Evolutionary conservation across 306 rosid genomes (phyloP), one percentile per base, ranked within the genome.

Genomic region (Begonia loranthoides): DNA sequence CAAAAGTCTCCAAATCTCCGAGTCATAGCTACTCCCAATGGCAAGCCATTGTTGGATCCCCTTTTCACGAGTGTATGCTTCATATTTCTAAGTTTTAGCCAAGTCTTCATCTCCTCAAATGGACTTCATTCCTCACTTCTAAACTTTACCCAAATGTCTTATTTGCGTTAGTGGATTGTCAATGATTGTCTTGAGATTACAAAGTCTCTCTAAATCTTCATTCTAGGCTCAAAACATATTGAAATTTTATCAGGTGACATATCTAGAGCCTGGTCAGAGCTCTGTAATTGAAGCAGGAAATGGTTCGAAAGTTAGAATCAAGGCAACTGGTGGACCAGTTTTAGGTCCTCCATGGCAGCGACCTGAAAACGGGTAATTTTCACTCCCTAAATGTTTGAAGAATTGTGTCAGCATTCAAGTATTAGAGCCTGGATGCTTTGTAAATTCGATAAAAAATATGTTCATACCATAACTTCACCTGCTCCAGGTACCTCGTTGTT

Each of bases 261-360:
- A 85, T 76, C 47, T 80, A 57, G 97, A 82, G 72, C 85, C 94
- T 70, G 95, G 97, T 54, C 76, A 89, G 78, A 79, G 61, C 66
- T 85, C 79, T 58, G 70, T 64, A n/a, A 58, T 82, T 66, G 87
- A 85, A 74, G 74, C 81, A 71, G 73, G 68, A 41, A 47, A 60
- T 54, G 90, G 90, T 66, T 76, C 73, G 16, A 63, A 69, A 61
- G 60, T 82, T 57, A 61, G 59, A 57, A 73, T 89, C 39, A 75
- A 65, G 69, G 97, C 95, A 51, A 89, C 95, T 12, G 84, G 81
- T 19, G 97, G 95, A 64, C 94, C 95, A 51, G 85, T 85, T 63
- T 87, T 89, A 48, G 95, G 97, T 73, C 95, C 95, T 70, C 95
- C 95, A 40, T 85, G 97, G 97, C 97, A 85, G 77, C 83, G 87